A percentile compares a stretch with the other conserved stretches of the same genome.
Evolutionary conservation across 176 grass and related monocot genomes (phyloP).

Genomic region (Triticum aestivum): DNA sequence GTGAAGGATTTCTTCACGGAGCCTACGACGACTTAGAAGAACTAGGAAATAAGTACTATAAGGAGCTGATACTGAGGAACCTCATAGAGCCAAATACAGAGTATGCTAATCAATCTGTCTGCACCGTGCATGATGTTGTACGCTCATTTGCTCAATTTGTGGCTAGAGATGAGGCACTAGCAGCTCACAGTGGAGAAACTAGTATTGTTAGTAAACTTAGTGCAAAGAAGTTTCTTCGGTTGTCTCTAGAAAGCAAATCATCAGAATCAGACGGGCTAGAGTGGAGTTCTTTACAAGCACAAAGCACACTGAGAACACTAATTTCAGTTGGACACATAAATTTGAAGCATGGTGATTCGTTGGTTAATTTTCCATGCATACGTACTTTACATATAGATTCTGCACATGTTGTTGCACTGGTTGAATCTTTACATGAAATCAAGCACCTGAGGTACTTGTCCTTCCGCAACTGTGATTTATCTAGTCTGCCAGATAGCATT

Average conservation of each 20-base stretch:
- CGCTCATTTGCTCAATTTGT: conserved; percentile 36
- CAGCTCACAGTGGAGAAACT: not conserved
- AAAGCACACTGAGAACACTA: conserved; percentile 22
- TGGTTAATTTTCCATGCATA: not conserved
- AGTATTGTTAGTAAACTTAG: not conserved
- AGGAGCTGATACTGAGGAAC: conserved; percentile 37
- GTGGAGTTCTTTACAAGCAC: not conserved
- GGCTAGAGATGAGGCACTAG: conserved; percentile 6
- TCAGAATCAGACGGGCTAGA: not conserved
- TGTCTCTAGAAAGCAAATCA: not conserved
- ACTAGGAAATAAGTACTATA: not conserved
- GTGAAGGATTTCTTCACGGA: conserved; percentile 23
- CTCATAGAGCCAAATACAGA: conserved; percentile 11
- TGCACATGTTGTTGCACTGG: too few relatives aligned
- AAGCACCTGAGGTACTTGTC: conserved; percentile 41
- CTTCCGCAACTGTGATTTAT: too few relatives aligned
- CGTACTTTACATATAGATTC: not conserved
- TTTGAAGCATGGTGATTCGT: not conserved
- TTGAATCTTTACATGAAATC: conserved; percentile 1
- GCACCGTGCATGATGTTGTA: conserved; percentile 48
- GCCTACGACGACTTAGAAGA: not conserved
- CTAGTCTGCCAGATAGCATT: conserved; percentile 27
- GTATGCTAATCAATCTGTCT: too few relatives aligned
- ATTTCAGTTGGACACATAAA: conserved; percentile 22
- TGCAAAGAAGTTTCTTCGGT: not conserved